Evolutionary conservation across 2,329 filamentous ascomycete genomes (phyloP), one percentile per base, ranked within the genome.

Genomic region (Colletotrichum sp.): DNA sequence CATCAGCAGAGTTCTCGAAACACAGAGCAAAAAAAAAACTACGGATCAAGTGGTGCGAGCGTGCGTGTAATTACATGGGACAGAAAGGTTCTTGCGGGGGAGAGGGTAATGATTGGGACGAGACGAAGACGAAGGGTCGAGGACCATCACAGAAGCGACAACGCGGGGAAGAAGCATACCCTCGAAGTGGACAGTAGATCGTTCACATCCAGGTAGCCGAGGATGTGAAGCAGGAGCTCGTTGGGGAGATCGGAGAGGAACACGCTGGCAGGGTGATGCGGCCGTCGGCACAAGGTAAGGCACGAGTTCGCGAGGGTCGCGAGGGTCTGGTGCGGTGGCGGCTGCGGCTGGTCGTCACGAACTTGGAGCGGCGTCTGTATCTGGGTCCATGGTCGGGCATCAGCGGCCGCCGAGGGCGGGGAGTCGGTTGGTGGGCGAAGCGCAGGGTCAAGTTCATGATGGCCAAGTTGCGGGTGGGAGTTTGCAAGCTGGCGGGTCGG

Each of bases 101-200:
- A 49, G 63, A 49, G 55, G 60, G 60, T 10, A 26, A 26, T 16
- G 59, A 28, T 34, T 18, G 66, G 26, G 44, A 68, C 21, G 28
- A 63, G 8, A 34, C 16, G 28, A 44, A 26, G 62, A 30, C 3
- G 39, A 34, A 18, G 6, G 49, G 8, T 65, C 62, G 49, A 26
- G 62, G 36, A 18, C 21, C 24, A 67, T 69, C 67, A 77, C 72
- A 36, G 39, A 32, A 21, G 36, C 18, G 63, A 66, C 21, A n/a
- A 30, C 59, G 59, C 24, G 59, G 44, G 59, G 59, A 34, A 63
- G 52, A 59, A 59, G 87, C 87, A 83, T 87, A 92, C 90, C 84
- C 90, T 87, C 68, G 90, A 92, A 69, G 86, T 87, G 77, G 87
- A 85, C 69, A 92, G 83, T 75, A 92, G 82, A 81, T 92, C 91